Evolutionary conservation across 352 stramenopile genomes (phyloP).

Genomic region (Globisporangium middletonii): DNA sequence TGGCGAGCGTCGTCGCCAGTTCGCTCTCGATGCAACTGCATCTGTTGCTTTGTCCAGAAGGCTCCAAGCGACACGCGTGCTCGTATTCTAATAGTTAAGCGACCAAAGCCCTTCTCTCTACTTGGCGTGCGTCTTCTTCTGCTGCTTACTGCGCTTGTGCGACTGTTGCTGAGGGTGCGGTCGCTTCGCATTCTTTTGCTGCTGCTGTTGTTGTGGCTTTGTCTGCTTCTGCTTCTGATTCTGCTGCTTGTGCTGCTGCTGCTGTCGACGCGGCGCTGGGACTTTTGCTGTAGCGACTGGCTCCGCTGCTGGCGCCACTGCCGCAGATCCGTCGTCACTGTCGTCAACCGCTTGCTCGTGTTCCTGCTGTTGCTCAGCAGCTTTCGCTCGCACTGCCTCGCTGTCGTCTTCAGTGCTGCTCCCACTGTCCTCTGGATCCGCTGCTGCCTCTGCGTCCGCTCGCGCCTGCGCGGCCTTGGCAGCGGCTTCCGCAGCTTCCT

Average conservation of each 20-base stretch:
- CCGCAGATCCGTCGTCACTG: background rate
- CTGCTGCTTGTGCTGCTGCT: background rate
- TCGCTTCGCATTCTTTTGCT: conserved; percentile 5
- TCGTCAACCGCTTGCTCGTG: conserved; percentile 1
- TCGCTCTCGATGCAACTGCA: too few relatives aligned
- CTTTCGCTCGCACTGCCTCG: background rate
- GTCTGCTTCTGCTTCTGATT: conserved; percentile 8
- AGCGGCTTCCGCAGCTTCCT: conserved; percentile 10
- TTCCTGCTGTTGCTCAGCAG: background rate
- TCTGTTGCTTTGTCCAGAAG: too few relatives aligned
- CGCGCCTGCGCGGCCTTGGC: conserved; percentile 18
- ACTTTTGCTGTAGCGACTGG: background rate
- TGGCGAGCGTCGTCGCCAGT: too few relatives aligned
- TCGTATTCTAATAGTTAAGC: too few relatives aligned
- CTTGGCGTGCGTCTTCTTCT: background rate
- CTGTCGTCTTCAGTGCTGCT: background rate
- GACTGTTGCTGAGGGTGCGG: background rate
- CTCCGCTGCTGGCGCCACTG: background rate
- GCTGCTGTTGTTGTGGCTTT: conserved; percentile 1
- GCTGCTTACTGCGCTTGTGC: background rate
- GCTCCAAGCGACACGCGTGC: too few relatives aligned
- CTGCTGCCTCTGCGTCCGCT: background rate
- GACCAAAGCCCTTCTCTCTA: too few relatives aligned
- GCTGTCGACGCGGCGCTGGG: background rate
- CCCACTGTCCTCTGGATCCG: conserved; percentile 1